A percentile compares a stretch with the other conserved stretches of the same genome.
Evolutionary conservation across 2,329 filamentous ascomycete species (phyloP).

Genomic region (Alternaria sp.): DNA sequence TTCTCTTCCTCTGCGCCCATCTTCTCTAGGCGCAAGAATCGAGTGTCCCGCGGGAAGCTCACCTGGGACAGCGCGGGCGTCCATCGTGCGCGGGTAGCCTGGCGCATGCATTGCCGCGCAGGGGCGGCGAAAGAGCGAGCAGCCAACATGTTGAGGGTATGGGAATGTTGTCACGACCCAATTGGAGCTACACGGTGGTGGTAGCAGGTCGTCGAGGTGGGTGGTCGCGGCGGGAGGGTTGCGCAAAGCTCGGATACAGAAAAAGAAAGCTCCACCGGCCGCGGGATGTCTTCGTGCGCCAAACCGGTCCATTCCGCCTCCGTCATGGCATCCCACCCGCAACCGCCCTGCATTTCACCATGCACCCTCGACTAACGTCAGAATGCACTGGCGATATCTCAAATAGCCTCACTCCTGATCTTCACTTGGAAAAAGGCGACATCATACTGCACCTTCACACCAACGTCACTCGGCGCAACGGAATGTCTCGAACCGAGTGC

Average conservation of each 20-base stretch:
- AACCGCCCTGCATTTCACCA: neutral
- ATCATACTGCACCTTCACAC: no score
- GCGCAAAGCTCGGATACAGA: conserved; percentile 34
- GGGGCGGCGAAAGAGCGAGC: conserved; percentile 78
- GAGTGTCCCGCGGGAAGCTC: conserved; percentile 36
- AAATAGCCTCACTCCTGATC: neutral
- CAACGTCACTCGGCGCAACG: neutral
- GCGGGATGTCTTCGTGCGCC: conserved; percentile 13
- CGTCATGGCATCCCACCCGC: neutral
- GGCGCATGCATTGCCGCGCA: conserved; percentile 79
- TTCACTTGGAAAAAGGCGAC: neutral
- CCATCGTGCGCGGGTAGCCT: conserved; percentile 59
- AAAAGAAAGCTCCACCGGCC: conserved; percentile 40
- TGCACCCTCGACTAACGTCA: neutral
- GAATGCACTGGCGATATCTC: neutral
- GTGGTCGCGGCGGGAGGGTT: conserved; percentile 28
- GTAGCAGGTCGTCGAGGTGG: conserved; percentile 34
- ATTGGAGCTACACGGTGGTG: conserved; percentile 44
- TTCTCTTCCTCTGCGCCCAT: neutral
- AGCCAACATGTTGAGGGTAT: conserved; percentile 74
- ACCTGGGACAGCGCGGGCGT: conserved; percentile 64
- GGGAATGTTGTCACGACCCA: conserved; percentile 28
- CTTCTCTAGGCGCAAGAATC: neutral
- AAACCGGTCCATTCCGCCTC: conserved; percentile 9
- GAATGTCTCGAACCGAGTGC: neutral